Conservation (phyloP, 495 filamentous ascomycete species). For the Tuber microsphaerosporum region DNA sequence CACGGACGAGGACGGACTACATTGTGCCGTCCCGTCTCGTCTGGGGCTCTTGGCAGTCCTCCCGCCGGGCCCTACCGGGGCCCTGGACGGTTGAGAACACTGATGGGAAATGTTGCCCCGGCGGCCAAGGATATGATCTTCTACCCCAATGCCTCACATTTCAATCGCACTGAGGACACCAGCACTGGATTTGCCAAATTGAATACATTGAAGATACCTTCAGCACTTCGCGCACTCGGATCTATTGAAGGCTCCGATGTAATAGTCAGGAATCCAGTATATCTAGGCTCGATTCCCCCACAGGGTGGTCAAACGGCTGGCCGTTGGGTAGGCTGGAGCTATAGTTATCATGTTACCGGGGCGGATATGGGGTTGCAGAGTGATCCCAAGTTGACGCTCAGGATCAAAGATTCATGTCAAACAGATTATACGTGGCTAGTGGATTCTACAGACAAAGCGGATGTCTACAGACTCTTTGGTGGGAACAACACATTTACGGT, state of each 20-base stretch:
- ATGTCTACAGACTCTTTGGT: neutral
- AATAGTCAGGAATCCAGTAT: neutral
- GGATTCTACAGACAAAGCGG: neutral
- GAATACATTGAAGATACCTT: neutral
- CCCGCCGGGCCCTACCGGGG: no score
- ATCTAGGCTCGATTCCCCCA: no score
- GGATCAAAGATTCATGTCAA: neutral
- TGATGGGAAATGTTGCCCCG: neutral
- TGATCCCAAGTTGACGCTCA: neutral
- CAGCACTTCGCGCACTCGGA: neutral
- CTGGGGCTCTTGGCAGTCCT: no score
- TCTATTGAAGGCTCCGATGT: neutral
- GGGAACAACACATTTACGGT: accelerated
- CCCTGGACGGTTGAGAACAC: no score
- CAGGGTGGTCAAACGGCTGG: no score
- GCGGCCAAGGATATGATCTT: neutral
- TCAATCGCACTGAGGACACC: neutral
- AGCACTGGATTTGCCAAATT: neutral
- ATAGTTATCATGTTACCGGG: neutral
- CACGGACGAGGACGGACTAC: no score
- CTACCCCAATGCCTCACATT: neutral
- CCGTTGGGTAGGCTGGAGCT: neutral
- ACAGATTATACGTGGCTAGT: neutral
- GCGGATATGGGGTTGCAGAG: neutral
- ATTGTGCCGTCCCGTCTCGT: no score